A percentile compares a stretch with the other conserved stretches of the same genome.
Conservation (phyloP, 2,329 filamentous ascomycete genomes). For the Eutypa lata region DNA sequence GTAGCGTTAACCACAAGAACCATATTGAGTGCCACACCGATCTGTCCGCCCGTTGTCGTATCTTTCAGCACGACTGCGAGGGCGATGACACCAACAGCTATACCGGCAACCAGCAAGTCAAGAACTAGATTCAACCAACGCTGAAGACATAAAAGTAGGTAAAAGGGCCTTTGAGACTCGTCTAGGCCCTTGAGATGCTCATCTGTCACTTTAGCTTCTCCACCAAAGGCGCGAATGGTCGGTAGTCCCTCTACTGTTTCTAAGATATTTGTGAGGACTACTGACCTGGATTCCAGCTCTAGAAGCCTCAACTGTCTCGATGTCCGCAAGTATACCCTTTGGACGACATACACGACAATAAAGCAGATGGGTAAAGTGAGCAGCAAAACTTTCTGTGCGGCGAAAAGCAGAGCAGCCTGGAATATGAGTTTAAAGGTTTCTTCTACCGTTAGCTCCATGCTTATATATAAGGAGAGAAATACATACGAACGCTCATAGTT, state of each 20-base stretch:
- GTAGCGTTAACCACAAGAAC: neutral
- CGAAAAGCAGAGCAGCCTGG: too few relatives aligned
- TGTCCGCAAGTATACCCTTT: neutral
- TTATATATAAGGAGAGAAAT: too few relatives aligned
- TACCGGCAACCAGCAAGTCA: constrained; percentile 24
- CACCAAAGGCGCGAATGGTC: constrained; percentile 44
- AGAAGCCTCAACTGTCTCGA: neutral
- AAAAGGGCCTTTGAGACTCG: constrained; percentile 29
- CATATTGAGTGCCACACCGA: neutral
- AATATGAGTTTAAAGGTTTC: too few relatives aligned
- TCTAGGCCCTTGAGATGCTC: constrained; percentile 30
- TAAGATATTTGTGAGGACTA: constrained; percentile 34
- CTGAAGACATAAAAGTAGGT: constrained; percentile 32
- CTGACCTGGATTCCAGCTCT: neutral
- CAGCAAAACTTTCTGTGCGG: too few relatives aligned
- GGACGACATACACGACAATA: too few relatives aligned
- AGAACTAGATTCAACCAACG: constrained; percentile 31
- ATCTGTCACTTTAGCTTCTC: constrained; percentile 31
- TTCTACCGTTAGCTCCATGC: too few relatives aligned
- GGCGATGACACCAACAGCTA: constrained; percentile 14
- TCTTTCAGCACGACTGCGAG: neutral
- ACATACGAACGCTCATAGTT: too few relatives aligned
- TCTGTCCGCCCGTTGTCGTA: neutral
- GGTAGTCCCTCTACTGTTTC: constrained; percentile 40
- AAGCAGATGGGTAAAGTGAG: too few relatives aligned